phyloP scores from a whole-genome alignment of 2,329 filamentous ascomycete genomes.

The Colletotrichum limetticola region DNA sequence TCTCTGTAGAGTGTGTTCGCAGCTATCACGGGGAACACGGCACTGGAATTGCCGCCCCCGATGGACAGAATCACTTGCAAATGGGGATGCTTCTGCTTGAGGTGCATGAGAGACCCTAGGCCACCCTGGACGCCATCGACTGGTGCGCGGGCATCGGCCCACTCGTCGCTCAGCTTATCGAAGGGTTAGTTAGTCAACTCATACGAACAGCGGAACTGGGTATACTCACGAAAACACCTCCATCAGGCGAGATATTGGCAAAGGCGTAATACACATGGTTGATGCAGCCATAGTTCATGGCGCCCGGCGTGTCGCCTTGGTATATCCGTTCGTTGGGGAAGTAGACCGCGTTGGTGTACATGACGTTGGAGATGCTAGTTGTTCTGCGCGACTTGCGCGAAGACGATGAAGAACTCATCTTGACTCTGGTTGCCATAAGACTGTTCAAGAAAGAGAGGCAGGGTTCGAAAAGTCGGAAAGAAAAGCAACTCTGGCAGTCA shows the following conservation, averaged over 20 bases:
- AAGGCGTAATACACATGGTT: slow-evolving; percentile 88
- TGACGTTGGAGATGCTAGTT: slow-evolving; percentile 58
- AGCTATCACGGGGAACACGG: slow-evolving; percentile 76
- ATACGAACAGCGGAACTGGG: slow-evolving; percentile 15
- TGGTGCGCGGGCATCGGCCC: slow-evolving; percentile 77
- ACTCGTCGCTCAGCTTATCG: slow-evolving; percentile 79
- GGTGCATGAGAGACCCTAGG: slow-evolving; percentile 76
- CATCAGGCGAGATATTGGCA: slow-evolving; percentile 78
- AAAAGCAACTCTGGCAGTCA: slow-evolving; percentile 13
- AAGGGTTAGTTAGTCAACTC: slow-evolving; percentile 6
- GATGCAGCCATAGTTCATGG: slow-evolving; percentile 79
- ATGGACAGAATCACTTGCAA: slow-evolving; percentile 82
- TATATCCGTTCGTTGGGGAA: slow-evolving; percentile 86
- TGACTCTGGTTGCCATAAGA: slow-evolving; percentile 20
- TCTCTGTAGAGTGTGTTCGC: slow-evolving; percentile 68
- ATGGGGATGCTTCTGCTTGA: slow-evolving; percentile 77
- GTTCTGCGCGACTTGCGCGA: slow-evolving; percentile 58
- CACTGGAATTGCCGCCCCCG: slow-evolving; percentile 73
- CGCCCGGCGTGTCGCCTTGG: slow-evolving; percentile 76
- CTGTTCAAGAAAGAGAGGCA: not conserved
- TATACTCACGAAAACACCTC: slow-evolving; percentile 76
- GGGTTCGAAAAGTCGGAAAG: not conserved
- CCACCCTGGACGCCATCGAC: slow-evolving; percentile 79
- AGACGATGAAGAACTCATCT: slow-evolving; percentile 54
- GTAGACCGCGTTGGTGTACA: slow-evolving; percentile 81